Percentiles rank a stretch among this genome's conserved stretches.
These are phyloP conservation scores for Aspergillus calidoustus DNA, from an alignment of 2,329 filamentous ascomycete species.

Conservation along the genomic window DNA sequence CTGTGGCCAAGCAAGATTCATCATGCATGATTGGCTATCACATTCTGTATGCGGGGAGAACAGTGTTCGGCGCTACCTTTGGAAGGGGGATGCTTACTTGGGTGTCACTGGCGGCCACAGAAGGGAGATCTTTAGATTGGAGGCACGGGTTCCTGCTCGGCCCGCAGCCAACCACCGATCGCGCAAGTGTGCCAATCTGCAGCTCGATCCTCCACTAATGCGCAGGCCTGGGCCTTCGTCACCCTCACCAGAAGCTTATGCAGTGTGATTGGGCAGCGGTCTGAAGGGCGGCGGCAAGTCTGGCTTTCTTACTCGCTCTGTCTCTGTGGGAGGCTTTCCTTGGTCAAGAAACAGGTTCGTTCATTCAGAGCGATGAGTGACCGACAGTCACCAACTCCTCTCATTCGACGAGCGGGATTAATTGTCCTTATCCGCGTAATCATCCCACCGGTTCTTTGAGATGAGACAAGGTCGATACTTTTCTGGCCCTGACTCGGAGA, in stretches of 20 bases:
- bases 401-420: neutral
- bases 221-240: conserved; percentile 17
- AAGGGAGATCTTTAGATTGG: conserved; percentile 15
- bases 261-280: conserved; percentile 19
- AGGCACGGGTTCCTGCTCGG: conserved; percentile 14
- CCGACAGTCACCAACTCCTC: neutral
- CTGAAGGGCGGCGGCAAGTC: conserved; percentile 18
- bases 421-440: neutral
- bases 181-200: conserved; percentile 16
- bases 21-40: conserved; percentile 18
- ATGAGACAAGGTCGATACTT: neutral
- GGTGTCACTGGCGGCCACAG: neutral
- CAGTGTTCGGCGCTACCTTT: neutral
- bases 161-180: conserved; percentile 13
- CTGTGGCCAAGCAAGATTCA: neutral
- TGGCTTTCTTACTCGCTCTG: conserved; percentile 17
- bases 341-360: neutral
- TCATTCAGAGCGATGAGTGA: neutral
- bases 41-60: conserved; percentile 19
- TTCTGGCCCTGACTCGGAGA: neutral
- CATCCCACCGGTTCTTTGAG: neutral
- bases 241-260: conserved; percentile 13
- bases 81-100: conserved; percentile 3
- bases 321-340: conserved; percentile 8
- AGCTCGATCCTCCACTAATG: conserved; percentile 23